phyloP scores from a whole-genome alignment of 176 grass and related monocot species.

The Rhynchospora breviuscula region DNA sequence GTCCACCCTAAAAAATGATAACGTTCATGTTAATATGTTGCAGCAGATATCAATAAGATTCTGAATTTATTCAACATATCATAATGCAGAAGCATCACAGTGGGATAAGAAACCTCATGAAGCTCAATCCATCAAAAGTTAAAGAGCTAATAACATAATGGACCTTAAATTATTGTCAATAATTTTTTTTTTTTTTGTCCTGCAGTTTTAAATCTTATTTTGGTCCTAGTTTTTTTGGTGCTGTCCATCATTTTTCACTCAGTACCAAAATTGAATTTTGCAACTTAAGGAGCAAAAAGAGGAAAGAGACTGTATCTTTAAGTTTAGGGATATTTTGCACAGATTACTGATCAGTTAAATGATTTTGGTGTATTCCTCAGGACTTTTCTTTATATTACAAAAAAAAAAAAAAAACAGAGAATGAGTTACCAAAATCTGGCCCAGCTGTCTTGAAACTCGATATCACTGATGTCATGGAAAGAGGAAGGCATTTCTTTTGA shows the following conservation, averaged over 20 bases:
- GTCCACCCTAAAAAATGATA: conserved; percentile 57
- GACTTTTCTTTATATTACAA: background rate
- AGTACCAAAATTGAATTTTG: background rate
- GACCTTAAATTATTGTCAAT: background rate
- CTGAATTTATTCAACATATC: background rate
- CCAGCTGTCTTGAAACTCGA: conserved; percentile 92
- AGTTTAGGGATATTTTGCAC: background rate
- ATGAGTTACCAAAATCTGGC: conserved; percentile 62
- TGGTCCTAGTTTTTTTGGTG: too few species aligned
- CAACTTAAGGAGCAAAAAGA: background rate
- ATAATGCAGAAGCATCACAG: background rate
- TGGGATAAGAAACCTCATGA: background rate
- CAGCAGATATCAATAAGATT: background rate
- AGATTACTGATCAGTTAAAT: background rate
- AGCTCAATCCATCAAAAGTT: background rate
- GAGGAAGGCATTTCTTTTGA: conserved; percentile 72
- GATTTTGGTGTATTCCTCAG: background rate
- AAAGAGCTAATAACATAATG: background rate
- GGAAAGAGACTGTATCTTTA: background rate
- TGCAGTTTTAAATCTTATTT: background rate
- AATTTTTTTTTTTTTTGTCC: background rate
- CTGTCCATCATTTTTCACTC: background rate
- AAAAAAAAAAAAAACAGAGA: background rate
- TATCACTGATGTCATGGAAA: conserved; percentile 81
- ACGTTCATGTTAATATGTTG: background rate